Evolutionary conservation across 2,329 filamentous ascomycete species (phyloP).

Genomic region (Dactylellina parvicollis): DNA sequence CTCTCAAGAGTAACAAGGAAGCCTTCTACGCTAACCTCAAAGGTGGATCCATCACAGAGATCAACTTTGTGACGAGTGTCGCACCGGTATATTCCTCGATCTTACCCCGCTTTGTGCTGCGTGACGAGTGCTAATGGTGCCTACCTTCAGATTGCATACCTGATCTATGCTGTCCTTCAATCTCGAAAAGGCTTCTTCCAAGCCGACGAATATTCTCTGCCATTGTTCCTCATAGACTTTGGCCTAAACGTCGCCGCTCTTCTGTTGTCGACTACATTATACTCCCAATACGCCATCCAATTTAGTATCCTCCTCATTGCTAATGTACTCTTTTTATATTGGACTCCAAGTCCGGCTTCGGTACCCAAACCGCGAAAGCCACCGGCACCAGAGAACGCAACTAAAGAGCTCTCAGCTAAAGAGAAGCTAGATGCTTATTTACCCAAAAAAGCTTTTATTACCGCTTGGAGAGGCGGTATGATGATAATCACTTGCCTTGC

Average conservation of each 20-base stretch:
- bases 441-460: conserved; percentile 89
- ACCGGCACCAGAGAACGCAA: conserved; percentile 58
- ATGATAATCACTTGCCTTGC: conserved; percentile 87
- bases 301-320: conserved; percentile 78
- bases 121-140: conserved; percentile 52
- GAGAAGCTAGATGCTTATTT: conserved; percentile 65
- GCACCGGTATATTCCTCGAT: conserved; percentile 73
- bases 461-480: conserved; percentile 89
- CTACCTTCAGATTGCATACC: conserved; percentile 73
- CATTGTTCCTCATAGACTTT: conserved; percentile 81
- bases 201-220: conserved; percentile 69
- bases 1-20: conserved; percentile 91
- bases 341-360: conserved; percentile 63
- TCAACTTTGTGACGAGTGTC: conserved; percentile 84
- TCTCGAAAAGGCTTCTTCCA: conserved; percentile 84
- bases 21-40: conserved; percentile 92
- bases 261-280: conserved; percentile 85
- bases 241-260: conserved; percentile 84
- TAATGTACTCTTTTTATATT: conserved; percentile 73
- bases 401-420: conserved; percentile 38
- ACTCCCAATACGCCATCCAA: conserved; percentile 77
- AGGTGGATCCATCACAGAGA: conserved; percentile 83
- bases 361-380: conserved; percentile 62
- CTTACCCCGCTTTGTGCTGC: background rate
- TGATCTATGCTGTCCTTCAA: conserved; percentile 91